Evolutionary conservation across 106 monocot genomes (phyloP), one percentile per base, ranked within the genome.

Genomic region (Cymbidium sinense): DNA sequence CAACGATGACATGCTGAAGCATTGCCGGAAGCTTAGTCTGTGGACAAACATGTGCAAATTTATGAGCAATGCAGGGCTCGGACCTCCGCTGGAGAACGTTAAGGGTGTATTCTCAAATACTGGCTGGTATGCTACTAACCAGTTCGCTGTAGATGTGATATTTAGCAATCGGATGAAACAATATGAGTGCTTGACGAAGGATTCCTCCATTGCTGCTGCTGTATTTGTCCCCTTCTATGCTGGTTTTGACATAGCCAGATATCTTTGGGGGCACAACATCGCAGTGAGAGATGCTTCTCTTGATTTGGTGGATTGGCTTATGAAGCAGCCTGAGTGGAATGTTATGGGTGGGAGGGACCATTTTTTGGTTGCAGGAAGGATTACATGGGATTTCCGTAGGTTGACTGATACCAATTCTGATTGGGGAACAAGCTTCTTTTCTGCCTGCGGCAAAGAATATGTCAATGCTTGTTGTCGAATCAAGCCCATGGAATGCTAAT

Each of bases 81-180:
- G 96, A 1, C 91, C 91, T 7, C 86, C 83, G 0, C 76, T 96
- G 27, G 83, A 85, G 39, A 91, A 96, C 54, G 58, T 80, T 20
- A 86, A 89, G 9, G 84, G 86, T 9, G 91, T 88, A 27, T 93
- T 96, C 78, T 89, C 91, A 6, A 82, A 89, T 78, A 88, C 86
- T 1, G 91, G 93, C 25, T 96, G 96, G 96, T 86, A 96, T 43
- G 87, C 85, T n/a, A 96, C 96, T n/a, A 88, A 91, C 62, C 96
- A 96, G 70, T 93, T 91, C 43, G 87, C 89, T 5, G 92, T 96
- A 4, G 96, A 96, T 77, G 86, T 89, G 25, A 91, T 96, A 55
- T 96, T 96, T 73, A 88, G 83, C 70, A 91, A 87, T 36, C 74
- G 96, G 43, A 89, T 96, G 91, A 96, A 91, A 80, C 96, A 96